phyloP scores from a whole-genome alignment of 1,139 yeast species.

The Protomyces inouyei region DNA sequence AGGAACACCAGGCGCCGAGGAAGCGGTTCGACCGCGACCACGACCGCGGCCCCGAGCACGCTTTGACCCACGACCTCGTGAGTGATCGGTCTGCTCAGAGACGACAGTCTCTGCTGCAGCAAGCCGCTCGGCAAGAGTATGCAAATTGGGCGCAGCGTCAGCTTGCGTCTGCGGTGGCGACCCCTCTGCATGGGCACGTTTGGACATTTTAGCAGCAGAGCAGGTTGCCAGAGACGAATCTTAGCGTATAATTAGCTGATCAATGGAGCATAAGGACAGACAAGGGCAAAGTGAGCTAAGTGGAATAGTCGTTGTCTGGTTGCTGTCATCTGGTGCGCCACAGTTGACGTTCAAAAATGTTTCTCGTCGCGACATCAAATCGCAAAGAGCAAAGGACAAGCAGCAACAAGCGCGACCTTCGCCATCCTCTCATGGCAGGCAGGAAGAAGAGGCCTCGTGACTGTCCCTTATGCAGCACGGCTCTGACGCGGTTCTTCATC shows the following conservation, averaged over 20 bases:
- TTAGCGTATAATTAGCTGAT: no score
- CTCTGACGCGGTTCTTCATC: neutral
- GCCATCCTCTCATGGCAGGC: neutral
- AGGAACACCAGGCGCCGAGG: constrained; percentile 4
- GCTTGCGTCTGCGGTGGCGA: neutral
- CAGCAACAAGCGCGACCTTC: neutral
- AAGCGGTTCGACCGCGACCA: constrained; percentile 8
- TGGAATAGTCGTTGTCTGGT: no score
- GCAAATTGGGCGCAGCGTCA: neutral
- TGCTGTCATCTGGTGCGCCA: no score
- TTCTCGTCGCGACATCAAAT: no score
- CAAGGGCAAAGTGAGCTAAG: no score
- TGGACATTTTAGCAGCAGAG: neutral
- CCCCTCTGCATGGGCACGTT: neutral
- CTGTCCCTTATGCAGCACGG: neutral
- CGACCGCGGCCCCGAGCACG: constrained; percentile 1
- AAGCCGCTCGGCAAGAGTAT: neutral
- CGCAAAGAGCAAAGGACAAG: neutral
- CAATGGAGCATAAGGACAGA: no score
- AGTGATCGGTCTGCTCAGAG: neutral
- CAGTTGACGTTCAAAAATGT: no score
- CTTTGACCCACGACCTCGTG: neutral
- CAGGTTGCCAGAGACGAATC: no score
- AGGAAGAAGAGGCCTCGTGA: neutral
- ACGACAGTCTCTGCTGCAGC: neutral